Evolutionary conservation across 257 asterid species (phyloP), one percentile per base, ranked within the genome.

Genomic region (Leptodermis oblonga): DNA sequence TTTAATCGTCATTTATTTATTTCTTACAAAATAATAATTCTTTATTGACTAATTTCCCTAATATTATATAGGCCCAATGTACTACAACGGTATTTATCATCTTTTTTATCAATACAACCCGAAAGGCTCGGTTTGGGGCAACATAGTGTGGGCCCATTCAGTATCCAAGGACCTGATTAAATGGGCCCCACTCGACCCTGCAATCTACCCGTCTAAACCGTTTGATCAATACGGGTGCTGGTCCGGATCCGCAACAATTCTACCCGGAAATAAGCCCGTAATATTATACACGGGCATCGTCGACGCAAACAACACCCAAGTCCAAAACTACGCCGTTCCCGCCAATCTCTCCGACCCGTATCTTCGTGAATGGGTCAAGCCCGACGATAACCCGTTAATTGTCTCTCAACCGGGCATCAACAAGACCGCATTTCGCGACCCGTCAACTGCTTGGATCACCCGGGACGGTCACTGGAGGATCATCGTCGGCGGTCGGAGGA

Each of bases 81-180:
- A 86, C 64, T 87, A 69, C 84, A 89, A 82, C 15, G 96, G 96
- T 37, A 12, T 82, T 18, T 92, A 89, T 9, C 97, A 92, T 69
- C 76, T 92, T 2, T 91, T 91, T 74, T 88, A 88, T 36, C 97
- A 89, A 36, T 86, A 86, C 83, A 88, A 88, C 59, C 97, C 92
- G 10, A 77, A 74, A 25, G 95, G 92, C 1, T 85, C 91, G 0
- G 85, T 79, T 2, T 91, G 96, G 95, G 95, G 96, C 53, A 87
- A 91, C 64, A 91, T 88, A 0, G 78, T 87, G 0, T 91, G 97
- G 97, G 95, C 90, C 0, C 96, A 91, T 68, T 87, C 97, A 0
- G 91, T 88, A 0, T 91, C 96, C 13, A 78, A 60, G 3, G 96
- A 91, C 77, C 59, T 88, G 64, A 83, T 88, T 22, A 88, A 80